Percentiles rank a stretch among this genome's conserved stretches.
These are phyloP conservation scores for Auriscalpium microsporum DNA, from an alignment of 768 basidiomycete species.

Conservation along the genomic window DNA sequence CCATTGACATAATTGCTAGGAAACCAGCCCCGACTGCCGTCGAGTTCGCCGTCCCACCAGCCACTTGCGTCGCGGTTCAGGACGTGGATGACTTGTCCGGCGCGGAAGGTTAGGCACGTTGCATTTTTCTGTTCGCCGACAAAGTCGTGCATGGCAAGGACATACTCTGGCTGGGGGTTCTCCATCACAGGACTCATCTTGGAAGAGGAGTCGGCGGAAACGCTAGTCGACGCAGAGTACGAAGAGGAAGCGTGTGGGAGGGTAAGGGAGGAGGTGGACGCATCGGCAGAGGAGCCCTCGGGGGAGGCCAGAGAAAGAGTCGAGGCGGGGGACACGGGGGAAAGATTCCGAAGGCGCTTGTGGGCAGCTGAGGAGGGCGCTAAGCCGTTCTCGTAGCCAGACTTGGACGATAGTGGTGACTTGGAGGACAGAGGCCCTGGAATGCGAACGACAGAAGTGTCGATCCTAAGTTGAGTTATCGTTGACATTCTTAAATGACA, in stretches of 20 bases:
- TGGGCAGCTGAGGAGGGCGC: slow-evolving; percentile 7
- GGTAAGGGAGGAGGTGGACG: slow-evolving; percentile 19
- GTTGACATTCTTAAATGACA: slow-evolving; percentile 18
- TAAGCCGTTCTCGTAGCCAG: background rate
- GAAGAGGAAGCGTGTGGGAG: slow-evolving; percentile 19
- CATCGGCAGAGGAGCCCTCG: slow-evolving; percentile 9
- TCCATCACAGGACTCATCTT: slow-evolving; percentile 1
- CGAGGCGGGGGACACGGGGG: slow-evolving; percentile 10
- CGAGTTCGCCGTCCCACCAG: slow-evolving; percentile 98
- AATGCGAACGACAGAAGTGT: slow-evolving; percentile 21
- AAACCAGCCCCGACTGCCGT: slow-evolving; percentile 90
- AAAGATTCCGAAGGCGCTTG: slow-evolving; percentile 10
- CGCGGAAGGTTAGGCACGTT: slow-evolving; percentile 81
- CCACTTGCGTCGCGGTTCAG: slow-evolving; percentile 79
- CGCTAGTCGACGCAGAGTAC: slow-evolving; percentile 16
- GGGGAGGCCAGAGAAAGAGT: slow-evolving; percentile 10
- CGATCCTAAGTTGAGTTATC: slow-evolving; percentile 23
- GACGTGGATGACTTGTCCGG: slow-evolving; percentile 90
- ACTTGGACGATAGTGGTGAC: slow-evolving; percentile 1
- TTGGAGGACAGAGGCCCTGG: slow-evolving; percentile 16
- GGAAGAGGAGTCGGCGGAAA: slow-evolving; percentile 11
- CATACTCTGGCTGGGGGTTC: slow-evolving; percentile 47
- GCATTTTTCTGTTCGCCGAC: slow-evolving; percentile 57
- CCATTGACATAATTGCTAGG: slow-evolving; percentile 91
- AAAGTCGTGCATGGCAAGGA: slow-evolving; percentile 91